These are phyloP conservation scores for Ophiosphaerella herpotricha DNA, from an alignment of 2,329 filamentous ascomycete genomes.

Conservation along the genomic window DNA sequence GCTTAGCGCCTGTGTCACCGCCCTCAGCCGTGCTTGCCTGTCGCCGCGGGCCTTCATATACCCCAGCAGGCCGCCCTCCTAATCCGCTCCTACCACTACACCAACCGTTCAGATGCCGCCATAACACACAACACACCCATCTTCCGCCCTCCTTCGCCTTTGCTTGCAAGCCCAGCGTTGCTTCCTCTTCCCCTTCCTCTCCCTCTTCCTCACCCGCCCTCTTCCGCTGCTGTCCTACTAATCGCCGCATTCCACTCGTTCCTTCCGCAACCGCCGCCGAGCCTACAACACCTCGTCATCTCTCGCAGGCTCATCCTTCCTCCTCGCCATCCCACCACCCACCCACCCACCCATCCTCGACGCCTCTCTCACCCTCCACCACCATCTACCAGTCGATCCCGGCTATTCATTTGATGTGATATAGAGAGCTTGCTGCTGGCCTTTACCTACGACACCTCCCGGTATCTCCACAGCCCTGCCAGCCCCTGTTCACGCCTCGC, in stretches of 20 bases:
- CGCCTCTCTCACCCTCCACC: not conserved
- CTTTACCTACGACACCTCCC: constrained; percentile 21
- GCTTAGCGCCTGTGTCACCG: constrained; percentile 16
- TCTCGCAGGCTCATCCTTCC: constrained; percentile 16
- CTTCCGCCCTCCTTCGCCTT: constrained; percentile 25
- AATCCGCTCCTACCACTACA: constrained; percentile 30
- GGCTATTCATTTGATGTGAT: constrained; percentile 43
- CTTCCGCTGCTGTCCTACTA: constrained; percentile 20
- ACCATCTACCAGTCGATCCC: constrained; percentile 31
- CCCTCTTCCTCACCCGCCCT: constrained; percentile 6
- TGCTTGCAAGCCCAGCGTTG: constrained; percentile 35
- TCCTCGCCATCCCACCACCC: constrained; percentile 30
- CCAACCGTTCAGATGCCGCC: constrained; percentile 33
- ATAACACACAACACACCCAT: constrained; percentile 25
- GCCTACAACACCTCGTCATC: constrained; percentile 24
- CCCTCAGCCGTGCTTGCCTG: constrained; percentile 6
- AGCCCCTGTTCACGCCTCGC: too few species aligned
- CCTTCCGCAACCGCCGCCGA: constrained; percentile 32
- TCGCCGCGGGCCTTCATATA: constrained; percentile 16
- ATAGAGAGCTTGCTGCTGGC: constrained; percentile 32
- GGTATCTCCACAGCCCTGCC: constrained; percentile 10
- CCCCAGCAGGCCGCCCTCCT: constrained; percentile 15
- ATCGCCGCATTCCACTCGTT: constrained; percentile 32
- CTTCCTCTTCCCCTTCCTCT: constrained; percentile 12
- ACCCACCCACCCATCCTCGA: constrained; percentile 29